phyloP scores from a whole-genome alignment of 2,329 filamentous ascomycete species.

The Arthrobotrys conoides region DNA sequence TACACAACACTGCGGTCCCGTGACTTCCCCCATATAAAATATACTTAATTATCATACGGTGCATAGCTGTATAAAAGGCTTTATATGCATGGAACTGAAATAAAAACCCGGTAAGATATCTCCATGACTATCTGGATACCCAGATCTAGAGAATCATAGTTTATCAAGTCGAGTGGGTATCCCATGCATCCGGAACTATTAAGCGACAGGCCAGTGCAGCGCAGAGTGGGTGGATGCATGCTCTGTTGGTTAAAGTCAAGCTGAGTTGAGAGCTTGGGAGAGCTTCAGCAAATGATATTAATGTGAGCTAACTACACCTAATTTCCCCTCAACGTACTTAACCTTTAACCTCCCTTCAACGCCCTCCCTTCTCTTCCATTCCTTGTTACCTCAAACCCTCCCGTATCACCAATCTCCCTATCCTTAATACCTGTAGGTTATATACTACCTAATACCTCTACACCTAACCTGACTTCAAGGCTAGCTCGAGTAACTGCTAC shows the following conservation, averaged over 20 bases:
- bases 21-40: background rate
- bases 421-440: conserved; percentile 1
- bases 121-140: too few relatives aligned
- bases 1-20: conserved; percentile 7
- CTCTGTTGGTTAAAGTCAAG: background rate
- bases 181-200: conserved; percentile 16
- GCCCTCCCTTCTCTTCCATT: background rate
- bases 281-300: conserved; percentile 45
- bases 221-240: conserved; percentile 25
- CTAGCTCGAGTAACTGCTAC: background rate
- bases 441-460: background rate
- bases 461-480: background rate
- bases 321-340: conserved; percentile 47
- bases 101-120: too few relatives aligned
- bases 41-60: too few relatives aligned
- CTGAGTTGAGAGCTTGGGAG: conserved; percentile 18
- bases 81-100: background rate
- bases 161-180: background rate
- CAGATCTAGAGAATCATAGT: too few relatives aligned
- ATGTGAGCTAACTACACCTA: conserved; percentile 24
- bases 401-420: background rate
- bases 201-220: conserved; percentile 34
- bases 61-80: too few relatives aligned
- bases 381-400: background rate
- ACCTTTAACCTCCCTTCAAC: conserved; percentile 11